Evolutionary conservation across 2,329 filamentous ascomycete genomes (phyloP).

Genomic region (Arthrobotrys conoides): DNA sequence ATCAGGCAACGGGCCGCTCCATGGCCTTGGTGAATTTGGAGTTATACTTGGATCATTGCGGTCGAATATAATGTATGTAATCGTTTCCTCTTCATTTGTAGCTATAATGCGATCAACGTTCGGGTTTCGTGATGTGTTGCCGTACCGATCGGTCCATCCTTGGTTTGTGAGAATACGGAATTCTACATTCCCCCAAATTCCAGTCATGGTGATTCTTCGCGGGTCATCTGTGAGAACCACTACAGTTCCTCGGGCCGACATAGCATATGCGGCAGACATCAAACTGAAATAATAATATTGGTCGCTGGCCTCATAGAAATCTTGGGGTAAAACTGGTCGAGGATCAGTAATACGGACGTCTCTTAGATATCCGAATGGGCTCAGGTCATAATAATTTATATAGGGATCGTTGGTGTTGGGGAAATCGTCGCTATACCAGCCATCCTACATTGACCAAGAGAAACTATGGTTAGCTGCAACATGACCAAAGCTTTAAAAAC

Average conservation of each 20-base stretch:
- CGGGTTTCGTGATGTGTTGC: slow-evolving; percentile 7
- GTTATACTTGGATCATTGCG: slow-evolving; percentile 12
- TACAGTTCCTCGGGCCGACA: slow-evolving; percentile 18
- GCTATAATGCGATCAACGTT: slow-evolving; percentile 36
- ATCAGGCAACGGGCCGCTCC: slow-evolving; percentile 13
- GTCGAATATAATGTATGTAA: slow-evolving; percentile 16
- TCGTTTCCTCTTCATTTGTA: slow-evolving; percentile 17
- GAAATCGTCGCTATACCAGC: slow-evolving; percentile 28
- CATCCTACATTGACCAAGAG: slow-evolving; percentile 20
- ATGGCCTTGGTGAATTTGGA: slow-evolving; percentile 5
- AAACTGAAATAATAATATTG: slow-evolving; percentile 43
- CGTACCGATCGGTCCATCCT: slow-evolving; percentile 27
- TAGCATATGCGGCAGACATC: slow-evolving; percentile 40
- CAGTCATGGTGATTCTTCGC: background rate
- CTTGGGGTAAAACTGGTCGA: slow-evolving; percentile 15
- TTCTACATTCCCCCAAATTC: slow-evolving; percentile 35
- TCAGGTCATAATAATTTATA: slow-evolving; percentile 33
- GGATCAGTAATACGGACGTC: slow-evolving; percentile 24
- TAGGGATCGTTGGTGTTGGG: background rate
- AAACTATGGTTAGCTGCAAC: background rate
- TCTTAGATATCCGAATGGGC: slow-evolving; percentile 20
- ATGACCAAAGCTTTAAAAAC: background rate
- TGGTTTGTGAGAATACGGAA: slow-evolving; percentile 11
- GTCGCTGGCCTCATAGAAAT: slow-evolving; percentile 15
- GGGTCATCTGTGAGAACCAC: slow-evolving; percentile 31